phyloP scores from a whole-genome alignment of 2,329 filamentous ascomycete species.

The Nemania sp. region DNA sequence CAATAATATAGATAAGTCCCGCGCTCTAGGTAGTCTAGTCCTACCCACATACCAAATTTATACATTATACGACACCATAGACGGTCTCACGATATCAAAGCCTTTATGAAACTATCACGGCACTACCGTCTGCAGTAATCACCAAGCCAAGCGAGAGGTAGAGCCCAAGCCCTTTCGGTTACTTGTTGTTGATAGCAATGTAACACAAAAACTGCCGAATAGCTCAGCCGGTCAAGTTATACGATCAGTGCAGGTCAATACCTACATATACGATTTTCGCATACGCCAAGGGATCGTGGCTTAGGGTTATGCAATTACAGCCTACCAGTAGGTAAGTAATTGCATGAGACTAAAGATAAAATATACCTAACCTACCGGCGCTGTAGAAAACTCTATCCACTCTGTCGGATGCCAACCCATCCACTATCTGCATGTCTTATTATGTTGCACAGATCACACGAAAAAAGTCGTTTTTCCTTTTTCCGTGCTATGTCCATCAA shows the following conservation, averaged over 20 bases:
- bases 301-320: slow-evolving; percentile 8
- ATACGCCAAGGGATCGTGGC: slow-evolving; percentile 13
- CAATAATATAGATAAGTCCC: slow-evolving; percentile 6
- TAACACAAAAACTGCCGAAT: slow-evolving; percentile 6
- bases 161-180: background rate
- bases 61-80: slow-evolving; percentile 3
- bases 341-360: background rate
- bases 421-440: background rate
- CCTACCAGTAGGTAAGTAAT: background rate
- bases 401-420: background rate
- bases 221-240: slow-evolving; percentile 7
- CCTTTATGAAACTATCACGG: slow-evolving; percentile 1
- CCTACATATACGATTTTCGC: slow-evolving; percentile 24
- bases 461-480: background rate
- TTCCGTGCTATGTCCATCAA: background rate
- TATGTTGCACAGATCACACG: background rate
- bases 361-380: no score
- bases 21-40: slow-evolving; percentile 4
- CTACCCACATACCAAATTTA: slow-evolving; percentile 14
- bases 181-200: background rate
- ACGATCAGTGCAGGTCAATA: slow-evolving; percentile 26
- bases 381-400: background rate
- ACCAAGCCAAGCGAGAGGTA: background rate
- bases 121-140: slow-evolving; percentile 11
- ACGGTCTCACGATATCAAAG: background rate